These are phyloP conservation scores for Carex arenaria DNA, from an alignment of 202 grass and related monocot species.

Conservation along the genomic window DNA sequence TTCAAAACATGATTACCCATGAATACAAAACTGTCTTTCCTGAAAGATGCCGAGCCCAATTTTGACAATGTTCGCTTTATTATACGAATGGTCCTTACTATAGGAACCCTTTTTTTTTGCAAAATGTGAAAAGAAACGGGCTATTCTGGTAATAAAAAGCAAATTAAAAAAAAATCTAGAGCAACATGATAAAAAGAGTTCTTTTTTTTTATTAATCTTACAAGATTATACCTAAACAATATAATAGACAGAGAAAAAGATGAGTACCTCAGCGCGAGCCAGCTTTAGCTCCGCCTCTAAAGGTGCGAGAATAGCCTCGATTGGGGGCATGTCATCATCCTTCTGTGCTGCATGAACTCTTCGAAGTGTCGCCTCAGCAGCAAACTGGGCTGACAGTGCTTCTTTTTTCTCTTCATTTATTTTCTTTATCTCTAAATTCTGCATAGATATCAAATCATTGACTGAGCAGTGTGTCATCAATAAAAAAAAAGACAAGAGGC, in stretches of 20 bases:
- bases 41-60: neutral
- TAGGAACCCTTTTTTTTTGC: neutral
- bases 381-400: slow-evolving; percentile 83
- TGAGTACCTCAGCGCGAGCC: slow-evolving; percentile 67
- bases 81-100: neutral
- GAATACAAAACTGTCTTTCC: neutral
- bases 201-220: neutral
- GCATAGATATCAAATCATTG: slow-evolving; percentile 11
- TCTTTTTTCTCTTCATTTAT: slow-evolving; percentile 98
- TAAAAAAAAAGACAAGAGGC: neutral
- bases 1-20: neutral
- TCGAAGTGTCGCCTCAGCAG: slow-evolving; percentile 82
- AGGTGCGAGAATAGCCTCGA: slow-evolving; percentile 95
- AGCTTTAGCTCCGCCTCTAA: slow-evolving; percentile 90
- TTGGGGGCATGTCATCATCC: slow-evolving; percentile 96
- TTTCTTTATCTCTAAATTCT: slow-evolving; percentile 98
- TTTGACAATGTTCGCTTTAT: neutral
- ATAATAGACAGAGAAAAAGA: neutral
- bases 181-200: neutral
- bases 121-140: neutral
- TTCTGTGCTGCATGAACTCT: slow-evolving; percentile 96
- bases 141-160: neutral
- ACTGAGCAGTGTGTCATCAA: neutral
- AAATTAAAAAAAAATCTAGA: neutral
- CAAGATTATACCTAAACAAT: neutral